phyloP scores from a whole-genome alignment of 257 asterid genomes.

The Rhazya stricta region DNA sequence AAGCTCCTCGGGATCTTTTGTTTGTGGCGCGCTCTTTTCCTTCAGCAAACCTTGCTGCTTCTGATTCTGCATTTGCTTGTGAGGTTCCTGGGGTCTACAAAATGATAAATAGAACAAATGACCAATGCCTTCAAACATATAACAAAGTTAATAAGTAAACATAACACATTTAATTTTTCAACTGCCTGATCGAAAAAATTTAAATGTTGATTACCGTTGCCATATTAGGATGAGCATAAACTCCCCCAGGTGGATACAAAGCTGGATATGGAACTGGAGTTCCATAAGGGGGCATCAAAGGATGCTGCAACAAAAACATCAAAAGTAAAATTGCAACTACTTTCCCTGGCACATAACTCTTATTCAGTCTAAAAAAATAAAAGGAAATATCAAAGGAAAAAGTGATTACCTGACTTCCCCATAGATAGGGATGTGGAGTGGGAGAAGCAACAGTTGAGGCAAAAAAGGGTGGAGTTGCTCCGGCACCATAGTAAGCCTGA shows the following conservation, averaged over 20 bases:
- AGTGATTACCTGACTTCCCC: conserved; percentile 82
- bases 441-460: conserved; percentile 92
- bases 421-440: conserved; percentile 81
- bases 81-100: conserved; percentile 41
- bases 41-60: conserved; percentile 55
- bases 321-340: conserved; percentile 1
- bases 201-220: conserved; percentile 47
- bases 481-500: conserved; percentile 90
- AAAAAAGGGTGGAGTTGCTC: conserved; percentile 85
- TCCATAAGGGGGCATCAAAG: conserved; percentile 94
- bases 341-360: neutral
- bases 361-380: neutral
- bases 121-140: neutral
- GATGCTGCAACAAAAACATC: conserved; percentile 54
- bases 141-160: conserved; percentile 4
- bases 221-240: conserved; percentile 88
- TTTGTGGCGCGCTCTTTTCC: conserved; percentile 54
- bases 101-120: conserved; percentile 12
- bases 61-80: conserved; percentile 52
- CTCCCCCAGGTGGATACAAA: conserved; percentile 82
- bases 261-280: conserved; percentile 96
- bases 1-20: conserved; percentile 50
- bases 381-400: neutral
- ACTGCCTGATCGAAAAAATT: neutral
- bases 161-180: neutral